These are phyloP conservation scores for Malus hybrid DNA, from an alignment of 331 rosid species.

Conservation along the genomic window DNA sequence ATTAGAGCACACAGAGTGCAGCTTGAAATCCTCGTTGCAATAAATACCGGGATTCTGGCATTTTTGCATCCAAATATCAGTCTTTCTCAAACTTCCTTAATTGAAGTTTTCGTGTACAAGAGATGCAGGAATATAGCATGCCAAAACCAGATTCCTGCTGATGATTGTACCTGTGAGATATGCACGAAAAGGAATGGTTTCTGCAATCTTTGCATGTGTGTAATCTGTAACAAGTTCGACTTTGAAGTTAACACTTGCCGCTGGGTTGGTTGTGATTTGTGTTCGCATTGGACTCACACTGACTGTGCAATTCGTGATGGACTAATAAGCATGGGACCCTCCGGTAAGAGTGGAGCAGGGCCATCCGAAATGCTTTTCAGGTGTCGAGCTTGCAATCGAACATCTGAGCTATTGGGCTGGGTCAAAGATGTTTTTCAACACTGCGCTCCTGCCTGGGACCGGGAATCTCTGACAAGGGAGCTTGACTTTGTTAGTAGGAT, in stretches of 20 bases:
- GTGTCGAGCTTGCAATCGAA: conserved; percentile 90
- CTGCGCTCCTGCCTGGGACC: conserved; percentile 91
- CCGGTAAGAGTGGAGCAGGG: conserved; percentile 69
- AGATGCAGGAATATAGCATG: conserved; percentile 96
- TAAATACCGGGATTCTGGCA: conserved; percentile 91
- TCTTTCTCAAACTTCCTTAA: conserved; percentile 73
- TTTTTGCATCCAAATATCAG: conserved; percentile 88
- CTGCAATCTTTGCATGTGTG: conserved; percentile 99
- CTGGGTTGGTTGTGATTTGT: conserved; percentile 96
- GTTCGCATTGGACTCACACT: conserved; percentile 98
- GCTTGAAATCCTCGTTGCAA: conserved; percentile 92
- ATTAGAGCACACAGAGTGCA: conserved; percentile 80
- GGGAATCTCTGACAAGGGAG: conserved; percentile 78
- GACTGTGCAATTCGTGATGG: conserved; percentile 96
- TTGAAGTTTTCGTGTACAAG: conserved; percentile 84
- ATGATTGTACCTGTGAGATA: conserved; percentile 86
- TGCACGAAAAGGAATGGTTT: conserved; percentile 83
- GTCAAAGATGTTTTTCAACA: conserved; percentile 98
- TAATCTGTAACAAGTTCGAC: conserved; percentile 91
- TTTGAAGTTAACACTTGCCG: conserved; percentile 98
- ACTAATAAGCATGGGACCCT: conserved; percentile 73
- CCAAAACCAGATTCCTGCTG: conserved; percentile 88
- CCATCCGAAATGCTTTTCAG: conserved; percentile 89
- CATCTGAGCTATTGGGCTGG: conserved; percentile 98
- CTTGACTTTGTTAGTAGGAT: conserved; percentile 94